Conservation (phyloP, 1,284 basidiomycete genomes). For the Athelia psychrophila region DNA sequence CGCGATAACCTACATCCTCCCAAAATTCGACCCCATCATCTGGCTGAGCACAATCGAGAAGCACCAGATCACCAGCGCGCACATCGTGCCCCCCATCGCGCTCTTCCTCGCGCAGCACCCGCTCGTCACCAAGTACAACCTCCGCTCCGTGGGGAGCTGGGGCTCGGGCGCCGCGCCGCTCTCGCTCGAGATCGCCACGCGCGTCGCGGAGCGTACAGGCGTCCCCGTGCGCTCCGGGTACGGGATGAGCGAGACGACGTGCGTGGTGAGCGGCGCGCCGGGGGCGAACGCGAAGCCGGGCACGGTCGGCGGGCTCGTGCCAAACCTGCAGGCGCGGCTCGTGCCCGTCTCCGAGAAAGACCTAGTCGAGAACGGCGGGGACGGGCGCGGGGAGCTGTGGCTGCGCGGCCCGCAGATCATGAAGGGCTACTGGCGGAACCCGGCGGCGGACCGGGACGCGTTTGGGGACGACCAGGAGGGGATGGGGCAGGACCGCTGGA, state of each 20-base stretch:
- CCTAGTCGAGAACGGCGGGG: constrained; percentile 42
- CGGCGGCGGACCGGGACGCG: constrained; percentile 14
- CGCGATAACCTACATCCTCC: constrained; percentile 39
- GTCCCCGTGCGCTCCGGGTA: constrained; percentile 41
- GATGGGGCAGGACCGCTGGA: constrained; percentile 75
- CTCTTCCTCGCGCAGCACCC: not conserved
- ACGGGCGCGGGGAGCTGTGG: constrained; percentile 77
- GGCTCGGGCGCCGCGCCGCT: not conserved
- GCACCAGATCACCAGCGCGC: not conserved
- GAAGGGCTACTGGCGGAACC: constrained; percentile 48
- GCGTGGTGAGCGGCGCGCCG: not conserved
- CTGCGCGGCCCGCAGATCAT: constrained; percentile 75
- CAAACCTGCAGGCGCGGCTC: constrained; percentile 77
- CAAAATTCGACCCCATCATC: constrained; percentile 68
- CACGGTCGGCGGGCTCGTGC: constrained; percentile 69
- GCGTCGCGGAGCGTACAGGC: not conserved
- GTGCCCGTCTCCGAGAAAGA: constrained; percentile 59
- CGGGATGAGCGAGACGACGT: constrained; percentile 69
- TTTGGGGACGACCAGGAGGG: constrained; percentile 20
- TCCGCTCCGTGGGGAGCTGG: not conserved
- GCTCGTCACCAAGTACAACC: not conserved
- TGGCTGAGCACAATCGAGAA: not conserved
- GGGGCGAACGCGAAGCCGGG: constrained; percentile 42
- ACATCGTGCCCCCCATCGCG: not conserved
- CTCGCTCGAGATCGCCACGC: not conserved